These are phyloP conservation scores for Globisporangium parvum DNA, from an alignment of 352 stramenopile genomes.

Conservation along the genomic window DNA sequence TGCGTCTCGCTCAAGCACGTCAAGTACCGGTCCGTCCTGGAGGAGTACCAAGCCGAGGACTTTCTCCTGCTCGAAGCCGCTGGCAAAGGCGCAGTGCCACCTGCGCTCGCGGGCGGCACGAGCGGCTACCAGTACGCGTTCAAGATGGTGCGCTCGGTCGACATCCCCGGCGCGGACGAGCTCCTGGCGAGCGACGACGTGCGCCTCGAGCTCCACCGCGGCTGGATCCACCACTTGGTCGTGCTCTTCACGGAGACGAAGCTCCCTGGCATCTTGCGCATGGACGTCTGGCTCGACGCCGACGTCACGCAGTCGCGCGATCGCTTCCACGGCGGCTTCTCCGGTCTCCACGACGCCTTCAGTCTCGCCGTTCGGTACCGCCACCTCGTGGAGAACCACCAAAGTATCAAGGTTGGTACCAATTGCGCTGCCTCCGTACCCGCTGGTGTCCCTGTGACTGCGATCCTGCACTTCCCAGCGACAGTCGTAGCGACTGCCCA, in stretches of 20 bases:
- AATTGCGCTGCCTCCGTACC: not conserved
- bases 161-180: conserved; percentile 30
- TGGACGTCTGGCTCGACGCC: conserved; percentile 68
- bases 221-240: conserved; percentile 52
- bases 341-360: conserved; percentile 60
- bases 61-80: conserved; percentile 58
- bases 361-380: conserved; percentile 61
- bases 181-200: conserved; percentile 38
- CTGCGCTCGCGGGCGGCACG: not conserved
- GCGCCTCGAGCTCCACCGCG: conserved; percentile 40
- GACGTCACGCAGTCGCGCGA: conserved; percentile 47
- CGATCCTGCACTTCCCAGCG: conserved; percentile 17
- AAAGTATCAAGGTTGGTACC: not conserved
- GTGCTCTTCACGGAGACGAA: conserved; percentile 55
- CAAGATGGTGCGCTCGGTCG: conserved; percentile 49
- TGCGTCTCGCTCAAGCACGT: conserved; percentile 78
- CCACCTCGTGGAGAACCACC: conserved; percentile 37
- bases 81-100: conserved; percentile 37
- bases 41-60: conserved; percentile 51
- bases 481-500: conserved; percentile 23
- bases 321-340: conserved; percentile 51
- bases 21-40: conserved; percentile 58
- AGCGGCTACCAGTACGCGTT: conserved; percentile 43
- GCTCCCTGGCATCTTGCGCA: conserved; percentile 47
- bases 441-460: conserved; percentile 19